Conservation (phyloP, 2,329 filamentous ascomycete species). For the Verticillium klebahnii region DNA sequence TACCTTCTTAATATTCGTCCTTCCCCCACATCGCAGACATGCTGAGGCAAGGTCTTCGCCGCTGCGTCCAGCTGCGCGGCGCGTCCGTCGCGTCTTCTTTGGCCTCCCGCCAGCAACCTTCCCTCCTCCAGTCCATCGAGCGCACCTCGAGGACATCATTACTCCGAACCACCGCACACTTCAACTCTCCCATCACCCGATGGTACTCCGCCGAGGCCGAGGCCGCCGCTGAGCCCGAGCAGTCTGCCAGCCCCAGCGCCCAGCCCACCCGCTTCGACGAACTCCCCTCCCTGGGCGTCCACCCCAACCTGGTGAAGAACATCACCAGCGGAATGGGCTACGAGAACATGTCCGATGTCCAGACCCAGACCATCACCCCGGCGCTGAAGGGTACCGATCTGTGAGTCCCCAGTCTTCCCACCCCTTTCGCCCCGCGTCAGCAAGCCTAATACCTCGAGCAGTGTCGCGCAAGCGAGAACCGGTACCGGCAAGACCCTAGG, state of each 20-base stretch:
- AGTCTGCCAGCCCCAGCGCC: constrained; percentile 12
- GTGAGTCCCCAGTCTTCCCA: constrained; percentile 44
- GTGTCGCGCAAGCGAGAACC: constrained; percentile 90
- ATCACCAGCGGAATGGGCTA: constrained; percentile 72
- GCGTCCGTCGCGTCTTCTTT: constrained; percentile 8
- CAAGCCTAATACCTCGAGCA: constrained; percentile 23
- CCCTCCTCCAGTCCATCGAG: constrained; percentile 8
- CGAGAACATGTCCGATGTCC: constrained; percentile 87
- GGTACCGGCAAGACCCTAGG: constrained; percentile 96
- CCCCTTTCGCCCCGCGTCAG: background rate
- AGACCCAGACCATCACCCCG: constrained; percentile 75
- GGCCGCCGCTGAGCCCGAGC: constrained; percentile 18
- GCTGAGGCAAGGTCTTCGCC: constrained; percentile 26
- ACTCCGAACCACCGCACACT: constrained; percentile 4
- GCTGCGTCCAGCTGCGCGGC: constrained; percentile 32
- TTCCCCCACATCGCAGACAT: constrained; percentile 3
- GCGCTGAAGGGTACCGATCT: constrained; percentile 78
- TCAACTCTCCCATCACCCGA: constrained; percentile 15
- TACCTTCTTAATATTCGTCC: background rate
- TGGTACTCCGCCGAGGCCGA: constrained; percentile 35
- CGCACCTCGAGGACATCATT: constrained; percentile 6
- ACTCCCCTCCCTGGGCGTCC: constrained; percentile 45
- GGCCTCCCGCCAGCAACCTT: constrained; percentile 7
- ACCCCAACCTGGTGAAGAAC: constrained; percentile 59
- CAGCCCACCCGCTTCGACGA: constrained; percentile 38